Evolutionary conservation across 257 asterid species (phyloP), one percentile per base, ranked within the genome.

Genomic region (Solanum neorickii): DNA sequence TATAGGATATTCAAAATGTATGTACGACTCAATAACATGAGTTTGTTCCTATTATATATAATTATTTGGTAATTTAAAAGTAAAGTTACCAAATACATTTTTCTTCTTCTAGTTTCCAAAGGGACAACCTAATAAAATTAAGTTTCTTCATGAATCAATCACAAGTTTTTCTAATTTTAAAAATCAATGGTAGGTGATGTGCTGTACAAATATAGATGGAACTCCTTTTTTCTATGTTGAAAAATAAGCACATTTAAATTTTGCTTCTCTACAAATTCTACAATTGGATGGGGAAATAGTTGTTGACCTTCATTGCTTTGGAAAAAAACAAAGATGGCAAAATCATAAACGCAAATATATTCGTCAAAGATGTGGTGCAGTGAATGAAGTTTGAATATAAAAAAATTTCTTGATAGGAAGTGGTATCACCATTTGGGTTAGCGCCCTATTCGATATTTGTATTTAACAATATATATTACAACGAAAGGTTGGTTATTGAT

Each of bases 111-210:
- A 77, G 37, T 77, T 77, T 42, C 35, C 62, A 42, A 46, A 13
- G 35, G 3, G 83, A 23, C 33, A 75, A 41, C 56, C n/a, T 73
- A 75, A 37, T 74, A 37, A 68, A 70, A 7, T 31, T 70, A 18
- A 37, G 11, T 78, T 47, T 29, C 62, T 46, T 44, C 41, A 78
- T 14, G 41, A 44, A 78, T 27, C 52, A 13, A 12, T 42, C 39
- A 84, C 21, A 66, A 12, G 60, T 62, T 62, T 84, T 21, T 85
- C 69, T 84, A 56, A 77, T 83, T 86, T 82, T 46, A 3, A 35
- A 88, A 85, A 82, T 88, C 90, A 90, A 86, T 75, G 89, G 90
- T 91, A 88, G 94, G 92, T 90, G 89, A 46, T 88, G 90, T 72
- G 47, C 76, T 66, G 87, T 83, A 68, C 86, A 49, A 44, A 74